These are phyloP conservation scores for Neobulgaria alba DNA, from an alignment of 2,329 filamentous ascomycete species.

Conservation along the genomic window DNA sequence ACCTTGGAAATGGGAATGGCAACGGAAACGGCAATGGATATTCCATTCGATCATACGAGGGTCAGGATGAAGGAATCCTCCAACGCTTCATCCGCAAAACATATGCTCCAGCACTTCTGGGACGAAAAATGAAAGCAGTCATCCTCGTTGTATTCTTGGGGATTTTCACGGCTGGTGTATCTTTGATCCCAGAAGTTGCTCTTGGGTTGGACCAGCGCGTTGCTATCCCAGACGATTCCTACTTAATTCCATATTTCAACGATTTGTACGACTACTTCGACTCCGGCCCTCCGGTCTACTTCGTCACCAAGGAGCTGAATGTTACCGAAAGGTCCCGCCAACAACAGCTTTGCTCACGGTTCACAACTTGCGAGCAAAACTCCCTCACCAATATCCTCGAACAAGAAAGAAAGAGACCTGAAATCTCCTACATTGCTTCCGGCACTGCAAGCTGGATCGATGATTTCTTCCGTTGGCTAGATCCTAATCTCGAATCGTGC, in stretches of 20 bases:
- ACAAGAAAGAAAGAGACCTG: conserved; percentile 82
- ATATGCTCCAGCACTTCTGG: conserved; percentile 76
- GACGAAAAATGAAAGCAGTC: conserved; percentile 67
- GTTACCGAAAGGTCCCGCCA: conserved; percentile 68
- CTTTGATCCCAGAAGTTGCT: conserved; percentile 73
- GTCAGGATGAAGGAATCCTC: conserved; percentile 73
- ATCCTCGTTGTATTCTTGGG: conserved; percentile 79
- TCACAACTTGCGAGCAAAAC: conserved; percentile 75
- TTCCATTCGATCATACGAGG: conserved; percentile 29
- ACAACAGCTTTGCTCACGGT: conserved; percentile 80
- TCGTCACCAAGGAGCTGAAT: conserved; percentile 78
- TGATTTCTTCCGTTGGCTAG: conserved; percentile 95
- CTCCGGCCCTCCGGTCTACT: conserved; percentile 89
- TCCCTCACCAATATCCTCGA: conserved; percentile 88
- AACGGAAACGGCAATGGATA: conserved; percentile 48
- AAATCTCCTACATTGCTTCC: conserved; percentile 80
- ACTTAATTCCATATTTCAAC: conserved; percentile 93
- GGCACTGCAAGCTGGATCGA: conserved; percentile 94
- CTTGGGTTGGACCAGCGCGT: conserved; percentile 92
- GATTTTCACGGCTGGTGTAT: conserved; percentile 75
- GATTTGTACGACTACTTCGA: conserved; percentile 91
- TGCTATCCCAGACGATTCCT: conserved; percentile 87
- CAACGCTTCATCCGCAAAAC: conserved; percentile 84
- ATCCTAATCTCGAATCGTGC: conserved; percentile 63
- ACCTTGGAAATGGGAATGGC: conserved; percentile 49